These are phyloP conservation scores for Dryas drummondii DNA, from an alignment of 306 rosid species.

Conservation along the genomic window DNA sequence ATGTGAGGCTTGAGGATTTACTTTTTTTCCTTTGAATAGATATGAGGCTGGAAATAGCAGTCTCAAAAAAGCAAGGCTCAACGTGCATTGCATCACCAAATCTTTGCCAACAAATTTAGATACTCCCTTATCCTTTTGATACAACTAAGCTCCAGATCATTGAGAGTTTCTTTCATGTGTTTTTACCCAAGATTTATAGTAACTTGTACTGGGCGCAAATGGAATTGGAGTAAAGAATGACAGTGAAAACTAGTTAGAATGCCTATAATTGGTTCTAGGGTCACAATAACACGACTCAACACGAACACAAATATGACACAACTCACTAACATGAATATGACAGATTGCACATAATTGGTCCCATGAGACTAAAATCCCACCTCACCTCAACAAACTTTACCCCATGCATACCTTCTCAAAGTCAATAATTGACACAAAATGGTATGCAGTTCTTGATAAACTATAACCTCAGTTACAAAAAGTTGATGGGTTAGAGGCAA, in stretches of 20 bases:
- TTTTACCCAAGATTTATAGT: neutral
- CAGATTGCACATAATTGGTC: neutral
- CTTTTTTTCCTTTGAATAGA: neutral
- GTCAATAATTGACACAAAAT: constrained; percentile 7
- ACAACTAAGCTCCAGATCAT: neutral
- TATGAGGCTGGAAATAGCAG: neutral
- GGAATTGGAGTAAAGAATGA: neutral
- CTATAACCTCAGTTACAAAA: neutral
- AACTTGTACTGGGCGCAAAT: neutral
- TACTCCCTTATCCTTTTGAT: constrained; percentile 21
- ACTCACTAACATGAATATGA: too few relatives aligned
- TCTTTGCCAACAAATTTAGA: constrained; percentile 14
- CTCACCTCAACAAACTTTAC: neutral
- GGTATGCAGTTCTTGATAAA: neutral
- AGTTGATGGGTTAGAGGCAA: neutral
- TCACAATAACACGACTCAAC: too few relatives aligned
- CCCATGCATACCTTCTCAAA: neutral
- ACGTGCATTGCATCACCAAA: constrained; percentile 11
- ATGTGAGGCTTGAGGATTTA: neutral
- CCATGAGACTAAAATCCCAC: neutral
- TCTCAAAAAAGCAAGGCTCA: constrained; percentile 3
- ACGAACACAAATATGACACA: too few relatives aligned
- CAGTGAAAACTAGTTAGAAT: neutral
- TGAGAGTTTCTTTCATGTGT: neutral
- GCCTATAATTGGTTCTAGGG: neutral